Evolutionary conservation across 352 stramenopile species (phyloP).

Genomic region (Globisporangium recalcitrans): DNA sequence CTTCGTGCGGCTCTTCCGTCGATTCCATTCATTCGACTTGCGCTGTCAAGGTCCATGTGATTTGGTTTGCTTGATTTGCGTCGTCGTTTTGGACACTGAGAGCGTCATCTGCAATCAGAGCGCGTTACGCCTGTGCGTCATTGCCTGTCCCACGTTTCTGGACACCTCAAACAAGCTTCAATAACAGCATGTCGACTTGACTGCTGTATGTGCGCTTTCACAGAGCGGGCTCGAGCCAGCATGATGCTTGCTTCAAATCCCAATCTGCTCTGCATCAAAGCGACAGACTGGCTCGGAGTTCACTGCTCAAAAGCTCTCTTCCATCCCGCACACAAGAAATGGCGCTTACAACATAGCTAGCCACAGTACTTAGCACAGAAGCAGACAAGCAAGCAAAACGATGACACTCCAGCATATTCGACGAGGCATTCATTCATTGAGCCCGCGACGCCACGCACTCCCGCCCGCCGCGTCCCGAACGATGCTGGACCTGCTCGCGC

Average conservation of each 20-base stretch:
- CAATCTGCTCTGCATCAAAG: background rate
- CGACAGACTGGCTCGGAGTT: background rate
- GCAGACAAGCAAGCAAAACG: background rate
- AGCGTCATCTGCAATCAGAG: background rate
- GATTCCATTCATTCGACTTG: background rate
- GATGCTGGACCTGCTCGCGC: constrained; percentile 28
- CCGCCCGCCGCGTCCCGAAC: no score
- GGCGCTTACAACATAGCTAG: background rate
- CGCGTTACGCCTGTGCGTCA: background rate
- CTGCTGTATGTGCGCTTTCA: background rate
- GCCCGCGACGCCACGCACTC: no score
- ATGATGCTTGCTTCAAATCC: background rate
- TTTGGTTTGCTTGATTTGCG: background rate
- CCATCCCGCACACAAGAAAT: background rate
- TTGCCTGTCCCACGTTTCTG: background rate
- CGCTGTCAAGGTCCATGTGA: background rate
- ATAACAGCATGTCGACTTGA: background rate
- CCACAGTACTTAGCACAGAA: background rate
- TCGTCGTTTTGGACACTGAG: background rate
- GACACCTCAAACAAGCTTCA: background rate
- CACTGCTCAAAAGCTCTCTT: background rate
- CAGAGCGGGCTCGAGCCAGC: background rate
- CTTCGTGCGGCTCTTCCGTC: background rate
- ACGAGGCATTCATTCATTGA: background rate
- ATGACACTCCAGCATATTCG: background rate